Conservation (phyloP, 331 rosid species). For the Telfairia occidentalis region DNA sequence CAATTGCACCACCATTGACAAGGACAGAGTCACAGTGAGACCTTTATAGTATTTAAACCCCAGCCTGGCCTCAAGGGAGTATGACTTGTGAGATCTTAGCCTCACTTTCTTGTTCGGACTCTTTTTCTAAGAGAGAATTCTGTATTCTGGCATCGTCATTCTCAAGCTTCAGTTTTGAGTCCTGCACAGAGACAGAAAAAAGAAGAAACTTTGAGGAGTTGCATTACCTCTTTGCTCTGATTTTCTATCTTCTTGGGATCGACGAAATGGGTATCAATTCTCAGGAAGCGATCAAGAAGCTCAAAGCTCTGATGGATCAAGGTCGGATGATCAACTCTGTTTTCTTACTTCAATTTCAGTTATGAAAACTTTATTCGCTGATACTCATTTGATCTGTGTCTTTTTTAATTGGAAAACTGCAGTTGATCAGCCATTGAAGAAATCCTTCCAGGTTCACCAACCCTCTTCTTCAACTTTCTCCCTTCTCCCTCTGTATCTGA, state of each 20-base stretch:
- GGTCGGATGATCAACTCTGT: constrained; percentile 19
- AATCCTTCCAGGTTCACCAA: constrained; percentile 56
- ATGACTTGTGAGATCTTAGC: background rate
- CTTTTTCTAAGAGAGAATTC: background rate
- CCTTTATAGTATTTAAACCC: background rate
- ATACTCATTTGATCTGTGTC: background rate
- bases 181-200: background rate
- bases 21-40: background rate
- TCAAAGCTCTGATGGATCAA: constrained; percentile 41
- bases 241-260: background rate
- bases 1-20: background rate
- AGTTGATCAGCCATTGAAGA: constrained; percentile 61
- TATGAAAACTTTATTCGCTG: background rate
- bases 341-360: background rate
- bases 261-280: constrained; percentile 43
- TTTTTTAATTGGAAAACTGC: background rate
- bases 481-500: background rate
- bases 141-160: background rate
- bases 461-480: background rate
- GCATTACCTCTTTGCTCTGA: background rate
- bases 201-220: background rate
- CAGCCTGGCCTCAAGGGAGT: background rate
- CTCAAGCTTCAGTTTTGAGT: background rate
- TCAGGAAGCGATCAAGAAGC: constrained; percentile 52
- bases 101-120: constrained; percentile 4